Evolutionary conservation across 441 rosid genomes (phyloP).

Genomic region (Daphne laureola): DNA sequence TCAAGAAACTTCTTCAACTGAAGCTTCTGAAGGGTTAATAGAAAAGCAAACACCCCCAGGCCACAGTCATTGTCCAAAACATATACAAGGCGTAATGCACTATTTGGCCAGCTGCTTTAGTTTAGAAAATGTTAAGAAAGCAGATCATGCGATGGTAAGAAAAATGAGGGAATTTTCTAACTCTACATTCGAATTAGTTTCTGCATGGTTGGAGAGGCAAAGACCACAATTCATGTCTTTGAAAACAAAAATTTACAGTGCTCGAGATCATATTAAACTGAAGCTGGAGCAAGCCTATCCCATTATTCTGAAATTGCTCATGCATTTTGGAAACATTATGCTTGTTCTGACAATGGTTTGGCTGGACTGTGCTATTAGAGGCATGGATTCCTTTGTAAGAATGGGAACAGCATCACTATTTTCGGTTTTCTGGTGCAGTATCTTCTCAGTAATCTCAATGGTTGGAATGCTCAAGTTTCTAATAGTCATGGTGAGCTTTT

Average conservation of each 20-base stretch:
- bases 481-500: slow-evolving; percentile 50
- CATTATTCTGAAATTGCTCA: slow-evolving; percentile 55
- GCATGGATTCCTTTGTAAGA: slow-evolving; percentile 75
- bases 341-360: slow-evolving; percentile 74
- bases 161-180: slow-evolving; percentile 35
- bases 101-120: slow-evolving; percentile 33
- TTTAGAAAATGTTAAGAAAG: slow-evolving; percentile 37
- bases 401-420: slow-evolving; percentile 85
- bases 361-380: slow-evolving; percentile 87
- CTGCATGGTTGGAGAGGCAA: slow-evolving; percentile 58
- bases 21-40: slow-evolving; percentile 19
- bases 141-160: slow-evolving; percentile 39
- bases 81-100: slow-evolving; percentile 27
- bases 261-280: slow-evolving; percentile 36
- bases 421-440: slow-evolving; percentile 84
- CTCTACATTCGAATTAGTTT: slow-evolving; percentile 31
- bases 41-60: slow-evolving; percentile 29
- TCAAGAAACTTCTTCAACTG: slow-evolving; percentile 22
- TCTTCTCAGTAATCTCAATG: slow-evolving; percentile 72
- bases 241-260: slow-evolving; percentile 27
- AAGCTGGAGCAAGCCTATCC: slow-evolving; percentile 56
- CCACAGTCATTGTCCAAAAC: slow-evolving; percentile 26
- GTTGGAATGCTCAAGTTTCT: slow-evolving; percentile 60
- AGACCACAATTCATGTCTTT: slow-evolving; percentile 36
- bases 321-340: slow-evolving; percentile 54